Evolutionary conservation across 176 grass and related monocot species (phyloP), one percentile per base, ranked within the genome.

Genomic region (Hordeum vulgare): DNA sequence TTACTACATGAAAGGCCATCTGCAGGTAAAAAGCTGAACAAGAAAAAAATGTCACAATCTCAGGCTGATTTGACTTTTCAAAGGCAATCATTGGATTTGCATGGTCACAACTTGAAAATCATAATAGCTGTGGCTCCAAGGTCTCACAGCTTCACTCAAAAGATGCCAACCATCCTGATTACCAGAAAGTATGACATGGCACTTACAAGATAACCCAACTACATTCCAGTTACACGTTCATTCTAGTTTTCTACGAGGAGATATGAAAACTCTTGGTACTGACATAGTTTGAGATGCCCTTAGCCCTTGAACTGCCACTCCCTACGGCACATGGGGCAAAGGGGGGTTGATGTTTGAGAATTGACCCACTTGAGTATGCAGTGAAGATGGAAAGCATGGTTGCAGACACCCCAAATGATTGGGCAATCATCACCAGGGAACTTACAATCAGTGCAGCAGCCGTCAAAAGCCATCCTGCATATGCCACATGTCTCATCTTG

Each of bases 231-330:
- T 62, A 70, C 51, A 33, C 9, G 27, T 47, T 31, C 60, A 25
- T 64, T 82, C 79, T 42, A 71, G 31, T 58, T 51, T 36, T 56
- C 49, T 80, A 59, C 4, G 17, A 87, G 9, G 11, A 68, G 54
- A 74, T 71, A 74, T 66, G 67, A 66, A 61, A 54, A 31, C 65
- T 17, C 1, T 7, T 57, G 65, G 20, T 34, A 34, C 14, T 7
- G 57, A 69, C 39, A 85, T 75, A 76, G 8, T 69, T 83, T 71
- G 17, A 74, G 25, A 83, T 54, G 9, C 0, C 66, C 29, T 93
- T 90, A 96, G 71, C 87, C 91, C 75, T 97, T 97, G 62, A 97
- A 97, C n/a, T 94, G 94, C 94, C 94, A 97, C 60, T 94, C 94
- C 11, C 94, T 81, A 60, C 94, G 88, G 77, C 94, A 94, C 94